These are phyloP conservation scores for Macrophomina phaseolina DNA, from an alignment of 2,329 filamentous ascomycete species.

Conservation along the genomic window DNA sequence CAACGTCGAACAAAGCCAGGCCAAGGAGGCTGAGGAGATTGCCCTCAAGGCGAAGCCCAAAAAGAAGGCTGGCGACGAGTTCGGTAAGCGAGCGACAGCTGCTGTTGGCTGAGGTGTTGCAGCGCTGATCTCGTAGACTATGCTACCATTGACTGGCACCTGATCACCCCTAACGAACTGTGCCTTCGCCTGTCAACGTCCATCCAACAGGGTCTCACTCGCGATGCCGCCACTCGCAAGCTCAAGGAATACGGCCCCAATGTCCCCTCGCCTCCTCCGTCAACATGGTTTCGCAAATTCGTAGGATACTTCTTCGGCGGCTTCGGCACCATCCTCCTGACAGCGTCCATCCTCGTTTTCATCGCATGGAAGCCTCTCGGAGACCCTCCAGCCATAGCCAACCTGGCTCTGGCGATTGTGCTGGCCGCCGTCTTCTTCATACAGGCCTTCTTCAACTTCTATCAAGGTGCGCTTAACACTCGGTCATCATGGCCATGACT, in stretches of 20 bases:
- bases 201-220: slow-evolving; percentile 63
- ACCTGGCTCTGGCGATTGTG: slow-evolving; percentile 75
- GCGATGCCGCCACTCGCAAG: slow-evolving; percentile 61
- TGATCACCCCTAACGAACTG: slow-evolving; percentile 63
- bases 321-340: slow-evolving; percentile 73
- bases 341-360: slow-evolving; percentile 74
- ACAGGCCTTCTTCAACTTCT: slow-evolving; percentile 63
- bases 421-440: slow-evolving; percentile 70
- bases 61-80: slow-evolving; percentile 42
- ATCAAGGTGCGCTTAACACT: slow-evolving; percentile 39
- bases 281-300: slow-evolving; percentile 62
- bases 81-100: slow-evolving; percentile 35
- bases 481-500: slow-evolving; percentile 49
- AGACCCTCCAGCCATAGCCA: slow-evolving; percentile 71
- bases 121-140: slow-evolving; percentile 33
- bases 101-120: slow-evolving; percentile 23
- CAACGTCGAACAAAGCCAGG: slow-evolving; percentile 46
- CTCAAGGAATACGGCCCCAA: slow-evolving; percentile 69
- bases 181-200: slow-evolving; percentile 65
- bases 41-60: slow-evolving; percentile 35
- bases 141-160: slow-evolving; percentile 72
- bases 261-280: slow-evolving; percentile 68
- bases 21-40: slow-evolving; percentile 31
- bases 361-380: slow-evolving; percentile 78
- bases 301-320: slow-evolving; percentile 78